Conservation (phyloP, 805 yeast genomes). For the Ogataea pilisensis region DNA sequence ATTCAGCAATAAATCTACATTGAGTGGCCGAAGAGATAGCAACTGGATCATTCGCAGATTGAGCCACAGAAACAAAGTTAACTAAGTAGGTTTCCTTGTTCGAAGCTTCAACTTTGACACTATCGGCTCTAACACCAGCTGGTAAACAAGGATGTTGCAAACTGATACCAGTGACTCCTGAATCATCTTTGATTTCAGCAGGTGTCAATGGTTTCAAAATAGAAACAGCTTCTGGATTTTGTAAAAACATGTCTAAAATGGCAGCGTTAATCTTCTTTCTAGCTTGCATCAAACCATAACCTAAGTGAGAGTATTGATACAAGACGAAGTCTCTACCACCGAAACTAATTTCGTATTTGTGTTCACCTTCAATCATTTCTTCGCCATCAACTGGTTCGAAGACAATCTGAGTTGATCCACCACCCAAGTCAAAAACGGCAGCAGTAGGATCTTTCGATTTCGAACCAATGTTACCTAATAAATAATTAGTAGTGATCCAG, state of each 20-base stretch:
- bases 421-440: constrained; percentile 97
- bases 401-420: constrained; percentile 98
- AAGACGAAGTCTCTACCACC: constrained; percentile 77
- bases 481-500: constrained; percentile 94
- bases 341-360: constrained; percentile 72
- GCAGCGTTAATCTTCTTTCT: constrained; percentile 72
- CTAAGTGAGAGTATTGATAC: constrained; percentile 93
- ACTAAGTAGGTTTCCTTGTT: constrained; percentile 30
- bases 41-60: constrained; percentile 22
- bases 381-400: constrained; percentile 80
- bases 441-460: constrained; percentile 77
- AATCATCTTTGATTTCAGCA: constrained; percentile 36
- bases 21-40: constrained; percentile 62
- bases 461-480: constrained; percentile 91
- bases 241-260: constrained; percentile 39
- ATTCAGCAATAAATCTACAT: constrained; percentile 82
- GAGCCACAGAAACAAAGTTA: constrained; percentile 31
- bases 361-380: constrained; percentile 74
- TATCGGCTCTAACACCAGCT: constrained; percentile 59
- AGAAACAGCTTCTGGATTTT: constrained; percentile 18
- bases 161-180: constrained; percentile 37
- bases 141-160: constrained; percentile 84
- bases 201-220: constrained; percentile 26
- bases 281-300: constrained; percentile 94
- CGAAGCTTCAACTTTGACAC: constrained; percentile 56